These are phyloP conservation scores for Clitopilus passeckerianus DNA, from an alignment of 768 basidiomycete species.

Conservation along the genomic window DNA sequence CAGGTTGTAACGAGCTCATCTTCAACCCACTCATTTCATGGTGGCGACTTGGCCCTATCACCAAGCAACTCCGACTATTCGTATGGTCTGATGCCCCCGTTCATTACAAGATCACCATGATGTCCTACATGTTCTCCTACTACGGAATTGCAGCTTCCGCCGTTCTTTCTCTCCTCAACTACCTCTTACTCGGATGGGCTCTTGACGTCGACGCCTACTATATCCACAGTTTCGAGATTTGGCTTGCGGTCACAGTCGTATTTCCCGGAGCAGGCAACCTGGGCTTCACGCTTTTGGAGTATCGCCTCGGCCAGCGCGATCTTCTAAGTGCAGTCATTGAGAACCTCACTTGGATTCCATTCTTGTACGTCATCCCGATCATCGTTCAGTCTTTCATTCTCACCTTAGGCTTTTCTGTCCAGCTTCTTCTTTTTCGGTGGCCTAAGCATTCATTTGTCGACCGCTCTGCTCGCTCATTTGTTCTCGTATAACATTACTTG, in stretches of 20 bases:
- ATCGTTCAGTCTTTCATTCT: constrained; percentile 7
- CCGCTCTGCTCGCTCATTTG: constrained; percentile 62
- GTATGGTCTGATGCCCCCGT: constrained; percentile 73
- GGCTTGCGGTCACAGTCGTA: constrained; percentile 67
- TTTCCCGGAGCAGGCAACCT: constrained; percentile 68
- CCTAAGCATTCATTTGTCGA: constrained; percentile 63
- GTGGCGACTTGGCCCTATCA: constrained; percentile 80
- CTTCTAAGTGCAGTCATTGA: constrained; percentile 47
- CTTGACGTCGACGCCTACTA: constrained; percentile 67
- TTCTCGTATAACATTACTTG: constrained; percentile 78
- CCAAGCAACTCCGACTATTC: constrained; percentile 71
- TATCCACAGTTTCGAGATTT: constrained; percentile 68
- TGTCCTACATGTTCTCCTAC: constrained; percentile 64
- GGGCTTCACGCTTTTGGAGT: constrained; percentile 64
- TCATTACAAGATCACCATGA: constrained; percentile 81
- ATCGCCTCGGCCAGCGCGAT: constrained; percentile 56
- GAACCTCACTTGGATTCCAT: constrained; percentile 62
- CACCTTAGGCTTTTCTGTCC: not conserved
- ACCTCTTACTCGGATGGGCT: constrained; percentile 60
- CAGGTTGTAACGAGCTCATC: constrained; percentile 72
- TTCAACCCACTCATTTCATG: constrained; percentile 81
- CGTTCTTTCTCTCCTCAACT: constrained; percentile 62
- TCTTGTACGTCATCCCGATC: constrained; percentile 54
- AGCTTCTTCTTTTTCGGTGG: constrained; percentile 82
- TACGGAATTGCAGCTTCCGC: constrained; percentile 65